Base-by-base conservation (phyloP, 2,329 filamentous ascomycete species). In the Ophidiomyces ophidiicola region DNA sequence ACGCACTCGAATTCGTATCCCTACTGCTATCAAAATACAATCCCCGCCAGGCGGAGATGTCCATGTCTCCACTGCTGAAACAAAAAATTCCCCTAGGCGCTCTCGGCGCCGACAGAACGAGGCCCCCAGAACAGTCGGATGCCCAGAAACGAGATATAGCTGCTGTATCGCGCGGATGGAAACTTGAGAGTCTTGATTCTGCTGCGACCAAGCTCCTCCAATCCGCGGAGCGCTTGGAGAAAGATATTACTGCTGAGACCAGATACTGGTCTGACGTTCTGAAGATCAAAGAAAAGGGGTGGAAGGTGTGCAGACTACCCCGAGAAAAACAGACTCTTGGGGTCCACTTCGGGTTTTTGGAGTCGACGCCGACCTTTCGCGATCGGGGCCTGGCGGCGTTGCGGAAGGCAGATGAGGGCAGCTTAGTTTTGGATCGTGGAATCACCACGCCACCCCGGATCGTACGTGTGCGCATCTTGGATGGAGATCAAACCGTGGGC, bases 191-290 rank as follows among this genome's bases (percentile, higher is more conserved):
- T 32, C 75, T 94, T 48, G 78, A 82, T 50, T 72, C 74, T 23
- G 78, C 82, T 3, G 78, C 84, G 1, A 79, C 83, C 50, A 78
- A 78, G 24, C 72, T 94, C 15, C 64, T 85, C 10, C 71, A 76
- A 6, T 80, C 86, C 3, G 80, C 82, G 0, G 69, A 71, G 18
- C 72, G 83, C 28, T 63, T 98, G 8, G 74, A 84, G 50, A 73
- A 72, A 7, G 87, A 94, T 57, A 80, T 92, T 23, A 70, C 74
- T 6, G 74, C 76, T 20, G 90, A 98, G 63, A 79, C 78, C 1
- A 79, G 72, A 50, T 98, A 93, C 59, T 98, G 90, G 90, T 73
- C 81, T 40, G 80, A 93, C 50, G 73, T 96, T 2, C 65, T 93
- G 32, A 74, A 77, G 6, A 77, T 96, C 31, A 85, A 80, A 47